Evolutionary conservation across 371 early-diverging fungal genomes (phyloP), one percentile per base, ranked within the genome.

Genomic region (Catenaria anguillulae): DNA sequence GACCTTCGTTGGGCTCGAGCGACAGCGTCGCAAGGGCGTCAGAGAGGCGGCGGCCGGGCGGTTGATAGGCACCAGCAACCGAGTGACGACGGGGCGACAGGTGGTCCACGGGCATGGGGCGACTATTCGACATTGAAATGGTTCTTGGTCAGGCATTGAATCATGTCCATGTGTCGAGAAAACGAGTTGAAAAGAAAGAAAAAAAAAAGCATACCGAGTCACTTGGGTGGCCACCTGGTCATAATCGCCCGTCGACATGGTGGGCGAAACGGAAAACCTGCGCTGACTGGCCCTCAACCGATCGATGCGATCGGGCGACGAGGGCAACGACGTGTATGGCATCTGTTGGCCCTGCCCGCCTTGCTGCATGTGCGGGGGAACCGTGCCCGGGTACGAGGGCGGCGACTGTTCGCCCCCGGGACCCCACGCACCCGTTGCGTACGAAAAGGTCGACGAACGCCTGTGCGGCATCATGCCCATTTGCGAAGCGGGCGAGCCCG

Each of bases 41-140:
- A 1, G 58, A 36, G 24, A 58, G 58, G 36, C 24, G 23, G 21
- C 58, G 36, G 36, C 58, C 34, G 15, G 58, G 58, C 1, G 58
- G 35, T 4, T 58, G 36, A 36, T 58, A 58, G 24, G 35, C 58
- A 31, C 58, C 58, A 3, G 40, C 58, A 36, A 58, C 58, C 36
- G 58, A 58, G 43, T 58, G 58, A 31, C 58, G 58, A 24, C 58
- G 36, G 24, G 58, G 58, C 15, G 36, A 33, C 42, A 58, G 23
- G 12, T 33, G 58, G 36, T 36, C 40, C 15, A 42, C 8, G 1
- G 26, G 29, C 6, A 50, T 24, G 15, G 29, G 29, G 52, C 52
- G 52, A 23, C 52, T 50, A 50, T 10, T 29, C 29, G n/a, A n/a
- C n/a, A n/a, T n/a, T n/a, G n/a, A n/a, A n/a, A n/a, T n/a, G n/a